Conservation (phyloP, 371 early-diverging fungal species). For the Umbelopsis sp. region DNA sequence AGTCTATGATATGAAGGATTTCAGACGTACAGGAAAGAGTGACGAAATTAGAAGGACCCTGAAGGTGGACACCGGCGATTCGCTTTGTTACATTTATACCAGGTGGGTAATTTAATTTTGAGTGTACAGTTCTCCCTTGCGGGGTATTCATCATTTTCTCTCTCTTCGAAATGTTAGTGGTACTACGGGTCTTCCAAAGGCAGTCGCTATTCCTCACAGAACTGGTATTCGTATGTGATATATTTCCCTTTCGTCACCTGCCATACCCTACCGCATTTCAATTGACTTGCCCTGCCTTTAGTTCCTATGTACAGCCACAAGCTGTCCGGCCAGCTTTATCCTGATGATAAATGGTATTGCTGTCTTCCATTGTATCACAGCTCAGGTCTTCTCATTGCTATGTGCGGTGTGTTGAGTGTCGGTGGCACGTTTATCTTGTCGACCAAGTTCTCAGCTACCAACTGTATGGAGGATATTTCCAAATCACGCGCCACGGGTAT, state of each 20-base stretch:
- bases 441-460: conserved; percentile 52
- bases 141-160: background rate
- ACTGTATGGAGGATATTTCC: conserved; percentile 54
- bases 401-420: conserved; percentile 25
- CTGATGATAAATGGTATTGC: conserved; percentile 44
- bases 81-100: conserved; percentile 11
- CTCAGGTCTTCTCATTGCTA: conserved; percentile 46
- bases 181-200: conserved; percentile 41
- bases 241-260: background rate
- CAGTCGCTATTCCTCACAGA: conserved; percentile 14
- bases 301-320: background rate
- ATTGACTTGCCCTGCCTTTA: background rate
- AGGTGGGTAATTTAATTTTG: background rate
- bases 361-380: conserved; percentile 57
- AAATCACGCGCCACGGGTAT: conserved; percentile 35
- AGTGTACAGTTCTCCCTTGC: background rate
- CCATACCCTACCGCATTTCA: background rate
- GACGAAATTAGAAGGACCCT: background rate
- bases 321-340: background rate
- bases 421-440: conserved; percentile 48
- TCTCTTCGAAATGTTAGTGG: conserved; percentile 27
- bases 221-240: background rate
- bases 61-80: background rate
- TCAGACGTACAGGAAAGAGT: conserved; percentile 5
- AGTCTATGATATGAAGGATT: background rate